Conservation (phyloP, 2,329 filamentous ascomycete species). For the Claviceps cyperi region DNA sequence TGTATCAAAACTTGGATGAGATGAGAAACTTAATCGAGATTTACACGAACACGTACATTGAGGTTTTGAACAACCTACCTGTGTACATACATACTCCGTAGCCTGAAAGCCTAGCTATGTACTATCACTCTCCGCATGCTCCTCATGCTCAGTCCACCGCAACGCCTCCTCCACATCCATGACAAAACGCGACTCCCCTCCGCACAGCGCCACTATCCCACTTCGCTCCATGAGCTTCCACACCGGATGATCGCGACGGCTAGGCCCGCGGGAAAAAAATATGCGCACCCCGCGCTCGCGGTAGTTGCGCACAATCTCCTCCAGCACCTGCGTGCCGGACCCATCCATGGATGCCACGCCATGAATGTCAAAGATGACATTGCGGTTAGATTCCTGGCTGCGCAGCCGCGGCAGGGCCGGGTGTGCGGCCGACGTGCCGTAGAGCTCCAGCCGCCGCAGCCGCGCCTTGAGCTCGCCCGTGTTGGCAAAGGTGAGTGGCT, state of each 20-base stretch:
- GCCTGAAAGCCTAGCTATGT: no score
- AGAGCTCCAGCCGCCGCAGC: conserved; percentile 70
- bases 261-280: conserved; percentile 52
- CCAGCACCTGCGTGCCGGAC: conserved; percentile 79
- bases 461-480: conserved; percentile 82
- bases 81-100: no score
- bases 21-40: no score
- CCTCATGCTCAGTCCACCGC: conserved; percentile 61
- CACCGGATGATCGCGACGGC: conserved; percentile 35
- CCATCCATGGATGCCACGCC: conserved; percentile 93
- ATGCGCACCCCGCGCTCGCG: conserved; percentile 61
- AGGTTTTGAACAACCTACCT: no score
- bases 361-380: conserved; percentile 93
- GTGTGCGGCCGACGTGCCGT: conserved; percentile 74
- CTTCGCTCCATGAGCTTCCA: conserved; percentile 61
- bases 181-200: conserved; percentile 67
- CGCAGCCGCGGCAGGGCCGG: conserved; percentile 74
- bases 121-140: conserved; percentile 19
- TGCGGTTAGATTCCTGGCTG: conserved; percentile 67
- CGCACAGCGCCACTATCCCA: conserved; percentile 74
- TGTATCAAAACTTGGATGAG: no score
- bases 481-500: conserved; percentile 93
- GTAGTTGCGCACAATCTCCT: conserved; percentile 76
- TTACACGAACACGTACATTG: no score
- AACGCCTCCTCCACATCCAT: conserved; percentile 73